phyloP scores from a whole-genome alignment of 2,329 filamentous ascomycete genomes.

The Ceratocystiopsis minuta region DNA sequence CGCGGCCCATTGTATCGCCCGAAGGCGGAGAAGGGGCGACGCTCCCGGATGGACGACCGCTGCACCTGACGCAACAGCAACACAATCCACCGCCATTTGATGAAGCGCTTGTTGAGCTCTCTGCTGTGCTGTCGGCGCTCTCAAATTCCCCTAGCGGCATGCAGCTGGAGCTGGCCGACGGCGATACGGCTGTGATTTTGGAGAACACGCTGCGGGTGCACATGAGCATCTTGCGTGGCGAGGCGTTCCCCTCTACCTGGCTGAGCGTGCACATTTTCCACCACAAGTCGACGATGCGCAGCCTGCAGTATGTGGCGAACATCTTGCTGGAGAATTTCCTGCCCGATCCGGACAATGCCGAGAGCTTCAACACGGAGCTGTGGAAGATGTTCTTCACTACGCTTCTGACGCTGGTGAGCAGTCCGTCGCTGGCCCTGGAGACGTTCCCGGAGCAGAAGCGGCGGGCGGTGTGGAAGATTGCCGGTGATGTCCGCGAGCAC shows the following conservation, averaged over 20 bases:
- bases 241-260: constrained; percentile 81
- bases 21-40: constrained; percentile 15
- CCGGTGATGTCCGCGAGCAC: constrained; percentile 82
- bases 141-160: constrained; percentile 58
- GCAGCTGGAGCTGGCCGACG: constrained; percentile 55
- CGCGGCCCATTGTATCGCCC: constrained; percentile 37
- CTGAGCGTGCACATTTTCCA: constrained; percentile 86
- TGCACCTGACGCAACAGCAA: background rate
- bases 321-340: constrained; percentile 71
- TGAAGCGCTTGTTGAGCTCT: constrained; percentile 75
- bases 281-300: constrained; percentile 75
- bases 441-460: constrained; percentile 95
- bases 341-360: constrained; percentile 77
- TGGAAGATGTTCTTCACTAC: constrained; percentile 92
- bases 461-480: constrained; percentile 95
- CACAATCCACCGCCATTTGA: constrained; percentile 43
- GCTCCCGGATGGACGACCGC: background rate
- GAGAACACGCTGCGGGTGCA: constrained; percentile 69
- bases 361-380: constrained; percentile 77
- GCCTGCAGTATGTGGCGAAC: constrained; percentile 62
- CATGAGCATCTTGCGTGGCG: constrained; percentile 73
- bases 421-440: constrained; percentile 74
- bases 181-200: constrained; percentile 57
- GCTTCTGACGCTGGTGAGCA: constrained; percentile 74
- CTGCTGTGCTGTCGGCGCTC: constrained; percentile 68